Percentiles rank a stretch among this genome's conserved stretches.
Evolutionary conservation across 2,329 filamentous ascomycete species (phyloP).

Genomic region (Colletotrichum orchidophilum): DNA sequence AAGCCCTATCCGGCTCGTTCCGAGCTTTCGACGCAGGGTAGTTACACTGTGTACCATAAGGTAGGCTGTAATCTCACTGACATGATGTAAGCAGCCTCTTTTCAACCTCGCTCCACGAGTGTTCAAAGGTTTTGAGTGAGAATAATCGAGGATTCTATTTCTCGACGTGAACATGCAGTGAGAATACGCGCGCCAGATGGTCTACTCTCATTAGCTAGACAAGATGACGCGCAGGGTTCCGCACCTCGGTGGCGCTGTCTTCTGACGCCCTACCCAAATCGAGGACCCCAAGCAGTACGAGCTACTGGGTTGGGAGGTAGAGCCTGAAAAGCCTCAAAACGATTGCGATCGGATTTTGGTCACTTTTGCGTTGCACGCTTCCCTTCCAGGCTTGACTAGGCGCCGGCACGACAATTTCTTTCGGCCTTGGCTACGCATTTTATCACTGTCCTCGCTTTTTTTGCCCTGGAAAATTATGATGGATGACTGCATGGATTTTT

Average conservation of each 20-base stretch:
- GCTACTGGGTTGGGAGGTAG: background rate
- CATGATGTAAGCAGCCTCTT: background rate
- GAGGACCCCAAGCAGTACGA: background rate
- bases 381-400: background rate
- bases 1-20: background rate
- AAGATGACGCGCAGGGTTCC: background rate
- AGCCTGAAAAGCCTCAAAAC: background rate
- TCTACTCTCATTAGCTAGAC: background rate
- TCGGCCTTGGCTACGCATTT: background rate
- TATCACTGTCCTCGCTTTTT: background rate
- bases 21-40: too few relatives aligned
- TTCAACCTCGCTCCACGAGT: background rate
- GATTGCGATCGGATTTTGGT: background rate
- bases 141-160: background rate
- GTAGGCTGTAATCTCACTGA: background rate
- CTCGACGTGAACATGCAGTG: background rate
- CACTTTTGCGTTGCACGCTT: background rate
- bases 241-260: background rate
- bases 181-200: background rate
- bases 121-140: background rate
- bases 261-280: background rate
- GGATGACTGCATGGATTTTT: background rate
- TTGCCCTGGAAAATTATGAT: too few relatives aligned
- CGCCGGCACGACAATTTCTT: too few relatives aligned
- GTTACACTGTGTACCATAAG: background rate